Conservation (phyloP, 202 grass and related monocot species). For the Schoenoplectus tabernaemontani region DNA sequence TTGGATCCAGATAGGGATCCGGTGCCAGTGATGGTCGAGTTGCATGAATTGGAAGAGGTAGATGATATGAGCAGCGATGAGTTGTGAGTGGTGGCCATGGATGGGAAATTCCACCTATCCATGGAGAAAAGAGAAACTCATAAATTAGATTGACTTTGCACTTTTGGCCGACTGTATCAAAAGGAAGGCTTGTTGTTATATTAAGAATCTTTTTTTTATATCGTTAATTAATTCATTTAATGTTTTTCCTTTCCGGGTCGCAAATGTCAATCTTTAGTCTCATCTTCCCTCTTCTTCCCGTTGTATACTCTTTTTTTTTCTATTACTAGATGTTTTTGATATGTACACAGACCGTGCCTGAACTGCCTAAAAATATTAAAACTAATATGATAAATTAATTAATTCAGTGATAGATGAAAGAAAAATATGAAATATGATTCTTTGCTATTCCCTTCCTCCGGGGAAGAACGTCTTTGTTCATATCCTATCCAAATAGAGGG, state of each 20-base stretch:
- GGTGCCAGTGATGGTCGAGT: constrained; percentile 18
- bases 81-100: constrained; percentile 59
- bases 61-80: constrained; percentile 45
- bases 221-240: background rate
- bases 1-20: constrained; percentile 16
- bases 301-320: background rate
- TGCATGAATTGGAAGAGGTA: constrained; percentile 44
- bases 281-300: background rate
- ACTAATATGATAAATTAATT: background rate
- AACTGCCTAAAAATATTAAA: background rate
- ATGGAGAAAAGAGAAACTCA: constrained; percentile 12
- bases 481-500: background rate
- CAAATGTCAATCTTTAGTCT: background rate
- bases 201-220: background rate
- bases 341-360: background rate
- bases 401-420: background rate
- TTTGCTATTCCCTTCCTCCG: background rate
- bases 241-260: background rate
- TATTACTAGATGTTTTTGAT: background rate
- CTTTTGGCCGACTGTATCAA: background rate
- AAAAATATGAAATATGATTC: background rate
- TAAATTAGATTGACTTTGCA: constrained; percentile 5
- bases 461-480: background rate
- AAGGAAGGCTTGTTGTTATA: background rate
- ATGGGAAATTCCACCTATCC: constrained; percentile 9